Percentiles rank a stretch among this genome's conserved stretches.
Evolutionary conservation across 164 flowering plant species (phyloP).

Genomic region (Piper betle): DNA sequence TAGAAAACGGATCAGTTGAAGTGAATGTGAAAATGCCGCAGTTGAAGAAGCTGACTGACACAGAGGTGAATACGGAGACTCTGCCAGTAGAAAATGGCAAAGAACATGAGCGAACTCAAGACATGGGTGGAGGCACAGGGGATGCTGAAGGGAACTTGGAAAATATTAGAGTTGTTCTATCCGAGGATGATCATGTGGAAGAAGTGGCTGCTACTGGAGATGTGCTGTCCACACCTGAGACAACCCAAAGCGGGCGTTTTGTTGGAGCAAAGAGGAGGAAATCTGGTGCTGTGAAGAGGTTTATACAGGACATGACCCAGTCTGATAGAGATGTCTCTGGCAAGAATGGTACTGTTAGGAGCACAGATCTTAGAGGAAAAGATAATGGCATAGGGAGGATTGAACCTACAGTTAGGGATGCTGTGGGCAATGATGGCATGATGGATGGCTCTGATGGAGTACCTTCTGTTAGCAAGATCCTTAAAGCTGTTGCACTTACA

Average conservation of each 20-base stretch:
- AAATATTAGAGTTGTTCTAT: constrained; percentile 19
- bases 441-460: constrained; percentile 18
- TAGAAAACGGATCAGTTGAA: neutral
- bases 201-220: constrained; percentile 13
- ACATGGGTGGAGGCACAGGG: constrained; percentile 36
- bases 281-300: constrained; percentile 76
- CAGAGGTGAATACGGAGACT: neutral
- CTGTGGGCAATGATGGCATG: constrained; percentile 13
- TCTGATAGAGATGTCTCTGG: constrained; percentile 9
- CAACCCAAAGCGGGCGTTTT: constrained; percentile 27
- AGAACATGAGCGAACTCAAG: neutral
- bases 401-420: constrained; percentile 5
- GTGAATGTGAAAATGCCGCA: constrained; percentile 14
- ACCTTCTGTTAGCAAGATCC: constrained; percentile 38
- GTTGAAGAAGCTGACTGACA: constrained; percentile 7
- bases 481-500: constrained; percentile 58
- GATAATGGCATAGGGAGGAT: constrained; percentile 14
- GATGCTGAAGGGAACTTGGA: constrained; percentile 11
- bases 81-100: neutral
- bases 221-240: constrained; percentile 13
- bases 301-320: constrained; percentile 33
- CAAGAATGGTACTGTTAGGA: constrained; percentile 13
- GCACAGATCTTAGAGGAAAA: constrained; percentile 9
- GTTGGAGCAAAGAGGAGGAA: constrained; percentile 74
- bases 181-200: constrained; percentile 19